Base-by-base conservation (phyloP, 2,329 filamentous ascomycete species). In the Grosmannia serpens region DNA sequence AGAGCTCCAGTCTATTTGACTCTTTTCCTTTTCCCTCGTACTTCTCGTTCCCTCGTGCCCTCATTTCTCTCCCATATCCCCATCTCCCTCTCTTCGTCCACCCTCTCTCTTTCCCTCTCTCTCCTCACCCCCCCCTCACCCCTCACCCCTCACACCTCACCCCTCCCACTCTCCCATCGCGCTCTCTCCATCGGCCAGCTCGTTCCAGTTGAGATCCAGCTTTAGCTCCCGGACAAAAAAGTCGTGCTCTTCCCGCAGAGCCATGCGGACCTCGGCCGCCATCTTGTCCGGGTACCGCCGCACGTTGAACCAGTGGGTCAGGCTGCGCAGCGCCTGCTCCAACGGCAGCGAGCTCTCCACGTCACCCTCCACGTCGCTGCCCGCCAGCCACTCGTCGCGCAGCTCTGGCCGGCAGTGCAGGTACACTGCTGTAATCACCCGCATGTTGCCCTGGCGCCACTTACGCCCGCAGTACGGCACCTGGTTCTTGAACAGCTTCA, bases 401-500 rank as follows among this genome's bases (percentile, higher is more conserved):
- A 99, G 78, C 70, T 97, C 92, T 0, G 92, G 92, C 9, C 91
- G 82, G 68, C 92, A 96, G 73, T 96, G 89, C 54, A 99, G 78
- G 71, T 96, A 99, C 1, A 99, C 89, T 4, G 91, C 91, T 0
- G 94, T 99, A 68, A 99, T 99, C 67, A 97, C 91, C 58, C 92
- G 88, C 94, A 99, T 99, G 72, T 99, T 97, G 65, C 85, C 86
- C 74, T 97, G 94, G 17, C 94, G 86, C 94, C 94, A 99, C 75
- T 99, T 99, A 50, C 94, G 86, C 26, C 94, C 92, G 71, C 92
- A 97, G 76, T 96, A 99, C 1, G 94, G 94, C 5, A 99, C 94
- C 72, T 99, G 94, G 61, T 91, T 94, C 73, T 99, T 99, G 84
- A 97, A 97, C 0, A 99, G 81, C 73, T 99, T 99, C 65, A 99